Conservation (phyloP, 106 monocot genomes). For the Narthecium ossifragum region DNA sequence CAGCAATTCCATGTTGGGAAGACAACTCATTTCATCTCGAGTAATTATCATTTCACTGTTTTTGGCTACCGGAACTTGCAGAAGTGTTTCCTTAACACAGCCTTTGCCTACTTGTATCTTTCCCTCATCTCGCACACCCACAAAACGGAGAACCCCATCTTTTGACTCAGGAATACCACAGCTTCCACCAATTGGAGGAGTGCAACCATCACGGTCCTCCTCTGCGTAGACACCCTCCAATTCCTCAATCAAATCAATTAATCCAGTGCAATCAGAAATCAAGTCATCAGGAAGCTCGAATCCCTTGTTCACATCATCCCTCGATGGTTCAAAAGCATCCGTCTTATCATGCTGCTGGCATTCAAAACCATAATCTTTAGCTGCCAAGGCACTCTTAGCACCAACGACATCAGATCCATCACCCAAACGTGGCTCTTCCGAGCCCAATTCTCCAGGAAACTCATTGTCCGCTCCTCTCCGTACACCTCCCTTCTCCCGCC, state of each 20-base stretch:
- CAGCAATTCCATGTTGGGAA: neutral
- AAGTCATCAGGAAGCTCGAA: neutral
- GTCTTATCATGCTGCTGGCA: no score
- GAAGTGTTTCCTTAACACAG: neutral
- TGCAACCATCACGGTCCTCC: no score
- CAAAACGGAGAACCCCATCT: neutral
- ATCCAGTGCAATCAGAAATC: slow-evolving; percentile 1
- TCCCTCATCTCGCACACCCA: neutral
- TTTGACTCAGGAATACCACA: neutral
- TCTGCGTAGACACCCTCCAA: neutral
- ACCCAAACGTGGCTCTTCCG: no score
- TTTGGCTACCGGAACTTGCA: neutral
- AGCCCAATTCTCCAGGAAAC: neutral
- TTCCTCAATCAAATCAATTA: slow-evolving; percentile 6
- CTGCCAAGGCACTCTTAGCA: neutral
- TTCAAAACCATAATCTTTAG: no score
- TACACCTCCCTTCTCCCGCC: neutral
- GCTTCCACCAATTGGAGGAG: neutral
- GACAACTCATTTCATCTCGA: neutral
- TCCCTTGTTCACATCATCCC: neutral
- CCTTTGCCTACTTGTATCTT: neutral
- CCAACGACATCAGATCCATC: neutral
- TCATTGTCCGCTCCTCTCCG: neutral
- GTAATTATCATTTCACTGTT: neutral
- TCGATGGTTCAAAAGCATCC: slow-evolving; percentile 2